These are phyloP conservation scores for Aspergillus sojae DNA, from an alignment of 2,329 filamentous ascomycete species.

Conservation along the genomic window DNA sequence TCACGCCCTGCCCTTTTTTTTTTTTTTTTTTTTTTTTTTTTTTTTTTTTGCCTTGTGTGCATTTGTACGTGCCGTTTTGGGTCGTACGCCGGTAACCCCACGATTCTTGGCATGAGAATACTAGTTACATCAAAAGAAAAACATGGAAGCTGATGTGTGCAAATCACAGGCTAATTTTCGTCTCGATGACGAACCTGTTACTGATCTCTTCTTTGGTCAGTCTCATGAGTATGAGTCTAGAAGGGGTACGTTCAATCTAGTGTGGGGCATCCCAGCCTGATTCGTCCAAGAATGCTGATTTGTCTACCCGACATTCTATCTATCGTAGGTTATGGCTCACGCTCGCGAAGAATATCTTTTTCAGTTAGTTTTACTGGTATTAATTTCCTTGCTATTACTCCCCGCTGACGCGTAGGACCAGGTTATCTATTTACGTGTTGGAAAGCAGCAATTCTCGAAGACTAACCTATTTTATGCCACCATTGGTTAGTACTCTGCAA, in stretches of 20 bases:
- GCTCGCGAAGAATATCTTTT: slow-evolving; percentile 65
- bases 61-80: neutral
- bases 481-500: slow-evolving; percentile 39
- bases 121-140: slow-evolving; percentile 2
- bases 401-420: slow-evolving; percentile 23
- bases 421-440: slow-evolving; percentile 47
- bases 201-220: slow-evolving; percentile 63
- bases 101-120: slow-evolving; percentile 15
- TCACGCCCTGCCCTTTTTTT: neutral
- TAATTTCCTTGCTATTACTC: neutral
- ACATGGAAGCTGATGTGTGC: slow-evolving; percentile 18
- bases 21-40: neutral
- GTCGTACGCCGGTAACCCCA: slow-evolving; percentile 17
- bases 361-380: slow-evolving; percentile 45
- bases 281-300: slow-evolving; percentile 14
- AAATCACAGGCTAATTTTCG: slow-evolving; percentile 55
- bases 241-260: slow-evolving; percentile 47
- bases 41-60: neutral
- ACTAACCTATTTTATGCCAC: slow-evolving; percentile 51
- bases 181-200: slow-evolving; percentile 63
- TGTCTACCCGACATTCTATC: slow-evolving; percentile 3
- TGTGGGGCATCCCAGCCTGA: slow-evolving; percentile 1
- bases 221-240: slow-evolving; percentile 59
- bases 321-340: slow-evolving; percentile 59
- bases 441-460: slow-evolving; percentile 50